Evolutionary conservation across 768 basidiomycete species (phyloP), one percentile per base, ranked within the genome.

Genomic region (Mycena epipterygia): DNA sequence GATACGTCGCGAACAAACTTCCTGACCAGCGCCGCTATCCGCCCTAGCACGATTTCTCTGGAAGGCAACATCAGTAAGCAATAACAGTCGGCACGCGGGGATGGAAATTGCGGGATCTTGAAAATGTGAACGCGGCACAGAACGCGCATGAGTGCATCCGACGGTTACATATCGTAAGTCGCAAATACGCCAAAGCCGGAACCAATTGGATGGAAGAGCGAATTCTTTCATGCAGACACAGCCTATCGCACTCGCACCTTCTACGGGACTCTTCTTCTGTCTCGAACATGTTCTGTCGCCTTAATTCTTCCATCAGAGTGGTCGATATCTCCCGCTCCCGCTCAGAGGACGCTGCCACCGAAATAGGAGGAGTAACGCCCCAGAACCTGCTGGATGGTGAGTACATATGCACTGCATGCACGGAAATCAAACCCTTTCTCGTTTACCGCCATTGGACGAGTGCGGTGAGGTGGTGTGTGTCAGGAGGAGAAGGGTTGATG

Each of bases 1-100:
- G 93, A 93, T 0, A 97, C 90, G 70, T 89, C 88, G 76, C 89
- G 89, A 51, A 99, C 98, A 78, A 99, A 99, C 77, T 94, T 91
- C 83, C 95, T 96, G 76, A 98, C 95, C 25, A 98, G 87, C 59
- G 92, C 91, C 33, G 95, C 91, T 35, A 99, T 90, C 42, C 94
- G 91, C 13, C 95, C 97, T 21, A 99, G 88, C 16, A 98, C 95
- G 67, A 94, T 89, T 85, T 99, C 97, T 85, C 98, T 98, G 81
- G 37, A 27, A 42, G 1, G n/a, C 46, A 8, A 16, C 32, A 46
- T 64, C 37, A 59, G 64, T 42, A 57, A 68, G 8, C 30, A 30
- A 11, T 46, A 14, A 57, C 12, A 30, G 8, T 41, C 19, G 39
- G 39, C 39, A 17, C 39, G 16, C 14, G 32, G 56, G 63, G 16